Percentiles rank a stretch among this genome's conserved stretches.
These are phyloP conservation scores for Chrysanthemum lavandulifolium DNA, from an alignment of 129 eudicot species.

Conservation along the genomic window DNA sequence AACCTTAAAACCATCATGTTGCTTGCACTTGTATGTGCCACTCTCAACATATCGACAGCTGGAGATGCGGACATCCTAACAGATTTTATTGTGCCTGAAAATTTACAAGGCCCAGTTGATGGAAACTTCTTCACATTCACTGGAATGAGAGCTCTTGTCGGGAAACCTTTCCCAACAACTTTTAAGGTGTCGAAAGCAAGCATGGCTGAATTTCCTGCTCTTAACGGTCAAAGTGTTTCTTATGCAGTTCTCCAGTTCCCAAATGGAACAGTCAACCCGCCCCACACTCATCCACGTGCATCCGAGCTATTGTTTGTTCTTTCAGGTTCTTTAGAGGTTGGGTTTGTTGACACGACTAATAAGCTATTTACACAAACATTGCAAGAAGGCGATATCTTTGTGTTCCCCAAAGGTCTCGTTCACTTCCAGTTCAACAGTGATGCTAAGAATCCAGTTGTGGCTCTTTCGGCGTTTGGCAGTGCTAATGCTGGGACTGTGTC, in stretches of 20 bases:
- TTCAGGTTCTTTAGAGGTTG: slow-evolving; percentile 30
- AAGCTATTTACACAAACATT: slow-evolving; percentile 34
- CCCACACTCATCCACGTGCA: slow-evolving; percentile 41
- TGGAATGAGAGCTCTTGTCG: slow-evolving; percentile 28
- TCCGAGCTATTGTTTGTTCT: slow-evolving; percentile 40
- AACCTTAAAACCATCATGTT: slow-evolving; percentile 7
- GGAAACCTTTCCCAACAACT: slow-evolving; percentile 22
- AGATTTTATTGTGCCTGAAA: slow-evolving; percentile 6
- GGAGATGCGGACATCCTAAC: slow-evolving; percentile 30
- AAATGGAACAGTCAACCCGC: slow-evolving; percentile 26
- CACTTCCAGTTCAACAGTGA: slow-evolving; percentile 35
- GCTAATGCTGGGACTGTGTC: slow-evolving; percentile 40
- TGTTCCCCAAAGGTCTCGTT: slow-evolving; percentile 43
- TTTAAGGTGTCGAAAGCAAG: slow-evolving; percentile 35
- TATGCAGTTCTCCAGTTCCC: slow-evolving; percentile 34
- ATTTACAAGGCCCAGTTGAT: slow-evolving; percentile 6
- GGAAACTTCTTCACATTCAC: slow-evolving; percentile 34
- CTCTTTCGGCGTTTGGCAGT: slow-evolving; percentile 39
- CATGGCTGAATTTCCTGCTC: slow-evolving; percentile 40
- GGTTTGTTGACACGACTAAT: slow-evolving; percentile 37
- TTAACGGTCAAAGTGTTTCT: slow-evolving; percentile 30
- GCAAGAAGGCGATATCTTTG: slow-evolving; percentile 33
- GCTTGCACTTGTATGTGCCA: slow-evolving; percentile 22
- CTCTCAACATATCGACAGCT: slow-evolving; percentile 10
- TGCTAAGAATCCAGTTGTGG: slow-evolving; percentile 23